Conservation (phyloP, 176 grass and related monocot genomes). For the Tillandsia fasciculata region DNA sequence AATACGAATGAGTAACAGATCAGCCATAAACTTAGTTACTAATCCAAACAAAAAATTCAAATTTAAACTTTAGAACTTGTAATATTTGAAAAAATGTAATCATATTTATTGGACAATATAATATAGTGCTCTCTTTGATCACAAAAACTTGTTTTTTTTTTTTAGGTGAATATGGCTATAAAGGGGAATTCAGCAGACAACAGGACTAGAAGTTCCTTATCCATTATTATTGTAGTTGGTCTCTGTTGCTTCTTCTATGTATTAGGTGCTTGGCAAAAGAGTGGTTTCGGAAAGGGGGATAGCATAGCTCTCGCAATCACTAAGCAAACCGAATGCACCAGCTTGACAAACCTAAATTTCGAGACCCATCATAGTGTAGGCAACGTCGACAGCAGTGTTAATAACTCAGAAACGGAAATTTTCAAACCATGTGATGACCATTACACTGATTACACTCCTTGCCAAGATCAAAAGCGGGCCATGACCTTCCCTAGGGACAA, state of each 20-base stretch:
- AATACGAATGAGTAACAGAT: too few relatives aligned
- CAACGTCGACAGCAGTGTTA: background rate
- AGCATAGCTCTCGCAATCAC: slow-evolving; percentile 47
- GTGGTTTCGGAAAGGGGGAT: slow-evolving; percentile 69
- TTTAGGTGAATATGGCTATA: slow-evolving; percentile 39
- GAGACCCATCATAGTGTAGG: slow-evolving; percentile 46
- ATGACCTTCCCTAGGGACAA: slow-evolving; percentile 69
- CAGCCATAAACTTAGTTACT: too few relatives aligned
- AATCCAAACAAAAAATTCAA: too few relatives aligned
- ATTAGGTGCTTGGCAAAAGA: slow-evolving; percentile 66
- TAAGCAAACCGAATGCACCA: slow-evolving; percentile 28
- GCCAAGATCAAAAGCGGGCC: slow-evolving; percentile 75
- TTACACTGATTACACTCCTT: slow-evolving; percentile 84
- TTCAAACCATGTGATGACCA: slow-evolving; percentile 46
- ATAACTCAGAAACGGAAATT: background rate
- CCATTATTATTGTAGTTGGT: slow-evolving; percentile 41
- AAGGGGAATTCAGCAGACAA: slow-evolving; percentile 39
- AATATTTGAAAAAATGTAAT: too few relatives aligned
- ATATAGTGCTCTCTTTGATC: too few relatives aligned
- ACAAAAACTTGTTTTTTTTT: too few relatives aligned
- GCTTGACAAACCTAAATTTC: slow-evolving; percentile 29
- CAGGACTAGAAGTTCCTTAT: slow-evolving; percentile 44
- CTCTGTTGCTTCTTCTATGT: slow-evolving; percentile 82
- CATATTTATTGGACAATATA: too few relatives aligned
- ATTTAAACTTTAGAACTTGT: too few relatives aligned